Conservation (phyloP, 2,329 filamentous ascomycete genomes). For the Botrytis deweyae region DNA sequence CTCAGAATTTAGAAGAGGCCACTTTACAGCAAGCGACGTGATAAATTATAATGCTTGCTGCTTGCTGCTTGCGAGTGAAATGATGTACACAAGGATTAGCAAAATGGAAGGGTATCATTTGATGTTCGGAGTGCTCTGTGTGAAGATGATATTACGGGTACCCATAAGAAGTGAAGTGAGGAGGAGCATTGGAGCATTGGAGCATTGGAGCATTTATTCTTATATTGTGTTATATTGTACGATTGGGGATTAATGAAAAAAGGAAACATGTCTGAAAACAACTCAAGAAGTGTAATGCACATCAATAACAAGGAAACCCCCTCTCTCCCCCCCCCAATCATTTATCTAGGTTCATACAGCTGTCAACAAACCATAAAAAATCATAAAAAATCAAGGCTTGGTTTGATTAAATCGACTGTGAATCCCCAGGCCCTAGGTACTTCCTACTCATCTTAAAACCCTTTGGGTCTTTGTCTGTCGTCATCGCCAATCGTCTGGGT, state of each 20-base stretch:
- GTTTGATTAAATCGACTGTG: neutral
- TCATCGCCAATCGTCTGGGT: slow-evolving; percentile 12
- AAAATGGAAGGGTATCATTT: neutral
- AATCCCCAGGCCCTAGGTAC: neutral
- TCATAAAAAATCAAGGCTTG: slow-evolving; percentile 4
- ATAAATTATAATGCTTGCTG: neutral
- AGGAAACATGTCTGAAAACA: slow-evolving; percentile 12
- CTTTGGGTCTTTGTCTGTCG: slow-evolving; percentile 7
- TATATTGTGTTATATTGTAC: neutral
- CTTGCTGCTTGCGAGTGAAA: neutral
- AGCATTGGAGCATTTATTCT: neutral
- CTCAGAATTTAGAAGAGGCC: neutral
- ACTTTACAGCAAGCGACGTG: neutral
- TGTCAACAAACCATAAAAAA: neutral
- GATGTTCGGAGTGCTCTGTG: neutral
- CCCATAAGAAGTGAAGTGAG: neutral
- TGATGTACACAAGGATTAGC: slow-evolving; percentile 7
- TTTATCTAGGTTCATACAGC: neutral
- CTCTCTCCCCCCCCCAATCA: neutral
- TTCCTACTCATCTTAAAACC: neutral
- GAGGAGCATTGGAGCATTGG: neutral
- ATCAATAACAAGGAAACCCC: slow-evolving; percentile 10
- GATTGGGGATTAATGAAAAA: neutral
- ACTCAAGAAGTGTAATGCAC: neutral
- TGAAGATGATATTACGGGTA: neutral